Conservation (phyloP, 2,329 filamentous ascomycete species). For the Tolypocladium guangdongense region DNA sequence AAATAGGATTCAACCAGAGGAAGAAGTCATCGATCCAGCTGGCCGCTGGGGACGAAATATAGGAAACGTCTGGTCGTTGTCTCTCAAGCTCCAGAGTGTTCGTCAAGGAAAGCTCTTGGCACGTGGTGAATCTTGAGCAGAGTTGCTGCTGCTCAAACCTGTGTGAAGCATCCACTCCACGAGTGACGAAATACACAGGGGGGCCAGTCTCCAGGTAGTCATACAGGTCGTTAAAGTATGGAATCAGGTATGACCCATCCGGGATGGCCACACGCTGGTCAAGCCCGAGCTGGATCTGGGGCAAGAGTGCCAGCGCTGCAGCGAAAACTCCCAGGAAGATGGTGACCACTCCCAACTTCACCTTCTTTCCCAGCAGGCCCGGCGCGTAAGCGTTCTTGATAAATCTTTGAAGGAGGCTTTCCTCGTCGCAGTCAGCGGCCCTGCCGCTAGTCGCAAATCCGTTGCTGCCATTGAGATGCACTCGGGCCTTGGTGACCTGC, state of each 20-base stretch:
- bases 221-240: constrained; percentile 94
- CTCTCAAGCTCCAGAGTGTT: constrained; percentile 92
- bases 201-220: constrained; percentile 85
- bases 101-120: constrained; percentile 69
- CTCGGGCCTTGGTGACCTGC: constrained; percentile 62
- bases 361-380: constrained; percentile 64
- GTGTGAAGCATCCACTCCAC: constrained; percentile 67
- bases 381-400: constrained; percentile 88
- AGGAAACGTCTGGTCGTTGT: constrained; percentile 78
- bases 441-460: constrained; percentile 43
- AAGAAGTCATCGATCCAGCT: constrained; percentile 98
- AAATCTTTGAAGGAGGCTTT: constrained; percentile 73
- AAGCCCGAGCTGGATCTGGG: constrained; percentile 73
- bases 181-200: constrained; percentile 91
- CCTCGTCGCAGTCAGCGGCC: constrained; percentile 67
- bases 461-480: constrained; percentile 49
- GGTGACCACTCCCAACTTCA: constrained; percentile 65
- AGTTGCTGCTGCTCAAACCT: constrained; percentile 71
- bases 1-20: constrained; percentile 84
- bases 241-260: constrained; percentile 85
- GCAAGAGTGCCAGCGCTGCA: constrained; percentile 73
- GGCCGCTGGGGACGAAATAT: constrained; percentile 76
- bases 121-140: constrained; percentile 85
- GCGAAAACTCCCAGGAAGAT: constrained; percentile 83
- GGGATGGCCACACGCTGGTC: constrained; percentile 94